These are phyloP conservation scores for Taphrina pruni DNA, from an alignment of 1,139 yeast genomes.

Conservation along the genomic window DNA sequence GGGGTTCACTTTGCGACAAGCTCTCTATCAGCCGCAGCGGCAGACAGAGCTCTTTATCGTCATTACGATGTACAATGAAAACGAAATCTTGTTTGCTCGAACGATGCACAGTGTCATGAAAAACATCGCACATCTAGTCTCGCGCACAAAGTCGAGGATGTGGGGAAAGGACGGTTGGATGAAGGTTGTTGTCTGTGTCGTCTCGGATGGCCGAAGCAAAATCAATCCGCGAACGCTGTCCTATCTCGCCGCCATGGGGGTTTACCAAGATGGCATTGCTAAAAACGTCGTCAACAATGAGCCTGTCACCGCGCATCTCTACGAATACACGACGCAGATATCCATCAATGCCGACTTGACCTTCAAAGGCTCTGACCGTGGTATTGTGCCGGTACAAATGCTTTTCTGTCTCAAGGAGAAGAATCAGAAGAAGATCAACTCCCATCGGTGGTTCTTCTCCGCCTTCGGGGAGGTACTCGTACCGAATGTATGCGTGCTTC, in stretches of 20 bases:
- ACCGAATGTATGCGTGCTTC: constrained; percentile 71
- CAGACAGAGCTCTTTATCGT: constrained; percentile 75
- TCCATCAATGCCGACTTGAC: constrained; percentile 70
- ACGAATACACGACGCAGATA: constrained; percentile 79
- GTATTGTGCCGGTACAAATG: constrained; percentile 71
- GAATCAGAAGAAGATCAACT: constrained; percentile 75
- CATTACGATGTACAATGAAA: constrained; percentile 81
- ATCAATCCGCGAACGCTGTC: constrained; percentile 69
- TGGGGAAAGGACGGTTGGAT: constrained; percentile 89
- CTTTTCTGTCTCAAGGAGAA: constrained; percentile 78
- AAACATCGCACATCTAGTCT: constrained; percentile 67
- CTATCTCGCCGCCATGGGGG: constrained; percentile 72
- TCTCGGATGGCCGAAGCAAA: constrained; percentile 78
- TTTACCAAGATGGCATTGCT: constrained; percentile 82
- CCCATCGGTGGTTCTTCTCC: constrained; percentile 85
- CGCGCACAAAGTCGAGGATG: constrained; percentile 58
- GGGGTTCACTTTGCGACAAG: constrained; percentile 70
- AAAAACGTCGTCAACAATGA: constrained; percentile 74
- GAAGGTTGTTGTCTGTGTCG: constrained; percentile 72
- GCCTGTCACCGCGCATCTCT: constrained; percentile 72
- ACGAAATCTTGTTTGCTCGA: constrained; percentile 71
- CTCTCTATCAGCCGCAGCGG: constrained; percentile 68
- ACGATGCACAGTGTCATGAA: constrained; percentile 79
- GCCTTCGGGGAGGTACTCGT: constrained; percentile 73
- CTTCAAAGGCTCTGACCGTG: constrained; percentile 61